phyloP scores from a whole-genome alignment of 164 flowering plant species.

The Protea cynaroides region DNA sequence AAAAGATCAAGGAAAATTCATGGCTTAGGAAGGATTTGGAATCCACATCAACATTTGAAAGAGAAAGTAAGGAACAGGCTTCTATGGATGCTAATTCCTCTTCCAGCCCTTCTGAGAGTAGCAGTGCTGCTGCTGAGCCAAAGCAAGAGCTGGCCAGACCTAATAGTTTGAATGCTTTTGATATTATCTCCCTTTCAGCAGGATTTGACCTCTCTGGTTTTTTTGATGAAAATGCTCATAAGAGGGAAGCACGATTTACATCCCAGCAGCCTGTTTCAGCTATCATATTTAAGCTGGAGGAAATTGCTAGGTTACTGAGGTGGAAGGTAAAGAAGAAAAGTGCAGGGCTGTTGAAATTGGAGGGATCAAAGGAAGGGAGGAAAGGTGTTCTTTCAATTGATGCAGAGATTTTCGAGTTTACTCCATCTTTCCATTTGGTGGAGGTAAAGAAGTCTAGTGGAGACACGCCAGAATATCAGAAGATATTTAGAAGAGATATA shows the following conservation, averaged over 20 bases:
- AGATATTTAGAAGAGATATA: slow-evolving; percentile 1
- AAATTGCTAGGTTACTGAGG: slow-evolving; percentile 41
- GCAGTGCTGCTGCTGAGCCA: slow-evolving; percentile 12
- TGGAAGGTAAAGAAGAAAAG: slow-evolving; percentile 48
- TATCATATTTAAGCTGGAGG: slow-evolving; percentile 51
- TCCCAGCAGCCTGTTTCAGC: slow-evolving; percentile 41
- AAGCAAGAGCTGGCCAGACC: slow-evolving; percentile 31
- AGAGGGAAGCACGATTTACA: slow-evolving; percentile 53
- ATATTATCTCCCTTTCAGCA: slow-evolving; percentile 66
- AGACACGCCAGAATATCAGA: slow-evolving; percentile 67
- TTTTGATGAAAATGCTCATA: slow-evolving; percentile 35
- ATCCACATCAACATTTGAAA: slow-evolving; percentile 13
- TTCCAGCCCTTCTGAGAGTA: slow-evolving; percentile 12
- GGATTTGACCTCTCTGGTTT: slow-evolving; percentile 78
- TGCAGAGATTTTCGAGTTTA: slow-evolving; percentile 73
- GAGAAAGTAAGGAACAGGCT: slow-evolving; percentile 15
- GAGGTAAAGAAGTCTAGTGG: slow-evolving; percentile 70
- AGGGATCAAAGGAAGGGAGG: slow-evolving; percentile 52
- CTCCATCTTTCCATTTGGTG: slow-evolving; percentile 56
- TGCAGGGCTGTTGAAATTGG: slow-evolving; percentile 48
- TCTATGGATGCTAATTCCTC: slow-evolving; percentile 16
- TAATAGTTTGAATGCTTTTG: slow-evolving; percentile 65
- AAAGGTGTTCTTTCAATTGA: slow-evolving; percentile 61
- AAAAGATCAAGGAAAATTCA: slow-evolving; percentile 52
- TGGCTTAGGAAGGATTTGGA: slow-evolving; percentile 58